Percentiles rank a stretch among this genome's conserved stretches.
Conservation (phyloP, 2,329 filamentous ascomycete genomes). For the Botrytis sinoallii region DNA sequence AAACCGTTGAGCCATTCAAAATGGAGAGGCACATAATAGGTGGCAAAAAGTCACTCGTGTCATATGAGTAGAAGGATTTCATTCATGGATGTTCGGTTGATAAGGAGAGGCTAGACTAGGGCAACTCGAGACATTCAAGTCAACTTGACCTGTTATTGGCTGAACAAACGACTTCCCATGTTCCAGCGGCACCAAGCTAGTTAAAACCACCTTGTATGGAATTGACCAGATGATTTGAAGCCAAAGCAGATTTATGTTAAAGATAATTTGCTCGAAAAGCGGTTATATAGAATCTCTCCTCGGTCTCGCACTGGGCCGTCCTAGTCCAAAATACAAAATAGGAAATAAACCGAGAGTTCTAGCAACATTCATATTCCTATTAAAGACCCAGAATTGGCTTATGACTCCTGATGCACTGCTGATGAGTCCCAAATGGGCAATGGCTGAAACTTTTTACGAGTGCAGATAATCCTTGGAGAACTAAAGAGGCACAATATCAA, state of each 20-base stretch:
- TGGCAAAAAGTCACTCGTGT: conserved; percentile 6
- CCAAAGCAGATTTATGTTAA: neutral
- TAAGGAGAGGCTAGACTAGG: neutral
- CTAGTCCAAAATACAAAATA: neutral
- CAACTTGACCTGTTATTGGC: neutral
- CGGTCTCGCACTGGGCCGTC: neutral
- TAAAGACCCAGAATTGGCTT: too few relatives aligned
- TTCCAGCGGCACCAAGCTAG: neutral
- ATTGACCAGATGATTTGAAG: neutral
- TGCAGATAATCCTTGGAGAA: conserved; percentile 7
- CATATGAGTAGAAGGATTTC: neutral
- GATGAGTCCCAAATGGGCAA: neutral
- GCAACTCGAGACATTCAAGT: neutral
- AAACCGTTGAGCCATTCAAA: neutral
- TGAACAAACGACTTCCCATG: neutral
- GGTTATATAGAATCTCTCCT: neutral
- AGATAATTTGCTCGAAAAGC: neutral
- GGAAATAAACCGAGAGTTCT: conserved; percentile 11
- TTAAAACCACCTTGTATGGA: neutral
- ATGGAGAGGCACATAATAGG: neutral
- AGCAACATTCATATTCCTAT: neutral
- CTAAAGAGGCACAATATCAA: neutral
- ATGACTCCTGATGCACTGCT: neutral
- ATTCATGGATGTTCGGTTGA: neutral
- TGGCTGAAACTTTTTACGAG: conserved; percentile 7